phyloP scores from a whole-genome alignment of 164 flowering plant genomes.

The Brasenia schreberi region DNA sequence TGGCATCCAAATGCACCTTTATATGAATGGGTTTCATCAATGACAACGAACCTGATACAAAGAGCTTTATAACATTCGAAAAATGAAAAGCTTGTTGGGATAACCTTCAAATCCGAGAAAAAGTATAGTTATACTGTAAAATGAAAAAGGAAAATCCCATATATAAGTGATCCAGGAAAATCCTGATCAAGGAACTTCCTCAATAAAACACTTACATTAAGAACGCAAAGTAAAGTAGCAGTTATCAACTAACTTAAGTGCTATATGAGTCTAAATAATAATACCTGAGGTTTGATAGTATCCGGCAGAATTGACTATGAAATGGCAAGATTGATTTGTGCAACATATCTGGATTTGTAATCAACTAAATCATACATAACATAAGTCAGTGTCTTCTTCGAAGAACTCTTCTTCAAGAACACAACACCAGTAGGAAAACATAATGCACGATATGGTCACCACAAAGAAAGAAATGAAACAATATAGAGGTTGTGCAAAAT shows the following conservation, averaged over 20 bases:
- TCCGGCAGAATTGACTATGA: conserved; percentile 57
- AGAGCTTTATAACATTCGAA: too few species aligned
- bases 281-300: conserved; percentile 84
- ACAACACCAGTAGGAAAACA: conserved; percentile 8
- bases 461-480: too few species aligned
- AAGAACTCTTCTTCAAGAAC: too few species aligned
- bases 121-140: too few species aligned
- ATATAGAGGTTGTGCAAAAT: conserved; percentile 5
- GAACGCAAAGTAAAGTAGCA: too few species aligned
- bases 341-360: conserved; percentile 97
- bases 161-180: too few species aligned
- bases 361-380: conserved; percentile 41
- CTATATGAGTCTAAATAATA: neutral
- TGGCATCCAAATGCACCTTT: conserved; percentile 97
- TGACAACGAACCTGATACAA: conserved; percentile 48
- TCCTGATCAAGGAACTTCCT: too few species aligned
- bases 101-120: neutral
- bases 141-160: neutral
- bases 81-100: too few species aligned
- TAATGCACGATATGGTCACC: neutral
- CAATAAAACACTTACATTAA: too few species aligned
- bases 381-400: too few species aligned
- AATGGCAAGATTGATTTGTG: conserved; percentile 84
- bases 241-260: neutral
- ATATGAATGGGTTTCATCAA: conserved; percentile 93